A percentile compares a stretch with the other conserved stretches of the same genome.
Evolutionary conservation across 495 filamentous ascomycete genomes (phyloP).

Genomic region (Xylaria venustula): DNA sequence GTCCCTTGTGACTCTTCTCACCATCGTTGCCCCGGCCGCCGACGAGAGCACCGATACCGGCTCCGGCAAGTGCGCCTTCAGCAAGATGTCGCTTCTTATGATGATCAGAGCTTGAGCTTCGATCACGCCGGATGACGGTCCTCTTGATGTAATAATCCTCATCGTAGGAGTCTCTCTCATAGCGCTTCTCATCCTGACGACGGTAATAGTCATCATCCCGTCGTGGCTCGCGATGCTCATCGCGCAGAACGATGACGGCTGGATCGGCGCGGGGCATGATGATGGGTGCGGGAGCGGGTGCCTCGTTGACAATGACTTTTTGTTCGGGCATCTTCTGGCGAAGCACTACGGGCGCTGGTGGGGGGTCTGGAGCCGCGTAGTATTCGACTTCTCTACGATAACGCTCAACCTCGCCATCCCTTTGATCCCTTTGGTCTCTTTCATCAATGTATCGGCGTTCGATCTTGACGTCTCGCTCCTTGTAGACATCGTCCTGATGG

Average conservation of each 20-base stretch:
- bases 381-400: constrained; percentile 69
- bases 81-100: constrained; percentile 80
- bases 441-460: constrained; percentile 47
- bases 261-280: constrained; percentile 65
- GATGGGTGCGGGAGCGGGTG: constrained; percentile 61
- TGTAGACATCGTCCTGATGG: constrained; percentile 37
- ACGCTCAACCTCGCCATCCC: constrained; percentile 54
- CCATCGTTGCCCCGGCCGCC: constrained; percentile 55
- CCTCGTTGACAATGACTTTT: constrained; percentile 72
- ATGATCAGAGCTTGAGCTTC: constrained; percentile 55
- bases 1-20: constrained; percentile 59
- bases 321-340: constrained; percentile 61
- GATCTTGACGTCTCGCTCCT: constrained; percentile 44
- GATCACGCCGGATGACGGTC: constrained; percentile 45
- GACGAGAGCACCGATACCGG: constrained; percentile 71
- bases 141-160: constrained; percentile 46
- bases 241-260: constrained; percentile 66
- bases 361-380: constrained; percentile 55
- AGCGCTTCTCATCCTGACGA: constrained; percentile 23
- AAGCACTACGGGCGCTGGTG: constrained; percentile 60
- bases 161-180: constrained; percentile 54
- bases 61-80: constrained; percentile 79
- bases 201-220: constrained; percentile 60
- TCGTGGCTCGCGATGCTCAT: constrained; percentile 50
- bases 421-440: constrained; percentile 40